phyloP scores from a whole-genome alignment of 345 rosid genomes.

The Salix exigua region DNA sequence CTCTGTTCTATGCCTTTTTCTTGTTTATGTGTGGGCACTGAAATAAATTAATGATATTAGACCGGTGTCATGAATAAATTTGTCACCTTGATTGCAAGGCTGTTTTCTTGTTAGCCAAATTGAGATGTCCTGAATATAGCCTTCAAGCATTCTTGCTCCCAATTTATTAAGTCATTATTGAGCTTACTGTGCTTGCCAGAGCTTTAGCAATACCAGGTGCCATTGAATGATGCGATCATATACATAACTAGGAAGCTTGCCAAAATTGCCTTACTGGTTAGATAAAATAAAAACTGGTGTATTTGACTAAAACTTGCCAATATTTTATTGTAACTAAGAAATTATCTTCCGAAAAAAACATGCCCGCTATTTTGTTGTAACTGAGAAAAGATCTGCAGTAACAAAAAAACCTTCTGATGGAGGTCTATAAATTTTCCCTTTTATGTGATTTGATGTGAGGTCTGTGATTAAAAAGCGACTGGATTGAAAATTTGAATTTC shows the following conservation, averaged over 20 bases:
- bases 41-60: neutral
- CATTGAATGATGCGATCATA: neutral
- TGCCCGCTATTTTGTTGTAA: too few relatives aligned
- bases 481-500: neutral
- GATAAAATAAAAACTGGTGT: too few relatives aligned
- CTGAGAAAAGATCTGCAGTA: too few relatives aligned
- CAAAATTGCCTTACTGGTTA: neutral
- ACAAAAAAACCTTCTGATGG: too few relatives aligned
- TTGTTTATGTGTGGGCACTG: neutral
- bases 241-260: conserved; percentile 1
- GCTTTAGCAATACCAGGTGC: neutral
- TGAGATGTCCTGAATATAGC: neutral
- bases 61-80: neutral
- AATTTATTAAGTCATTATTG: neutral
- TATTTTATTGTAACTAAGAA: too few relatives aligned
- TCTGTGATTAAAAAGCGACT: neutral
- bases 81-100: neutral
- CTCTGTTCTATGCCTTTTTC: neutral
- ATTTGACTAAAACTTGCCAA: too few relatives aligned
- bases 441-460: neutral
- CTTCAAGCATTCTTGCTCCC: neutral
- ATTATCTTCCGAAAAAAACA: too few relatives aligned
- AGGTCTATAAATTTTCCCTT: too few relatives aligned
- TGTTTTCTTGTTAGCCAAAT: neutral
- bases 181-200: neutral